Evolutionary conservation across 2,329 filamentous ascomycete genomes (phyloP).

Genomic region (Xylaria sp.): DNA sequence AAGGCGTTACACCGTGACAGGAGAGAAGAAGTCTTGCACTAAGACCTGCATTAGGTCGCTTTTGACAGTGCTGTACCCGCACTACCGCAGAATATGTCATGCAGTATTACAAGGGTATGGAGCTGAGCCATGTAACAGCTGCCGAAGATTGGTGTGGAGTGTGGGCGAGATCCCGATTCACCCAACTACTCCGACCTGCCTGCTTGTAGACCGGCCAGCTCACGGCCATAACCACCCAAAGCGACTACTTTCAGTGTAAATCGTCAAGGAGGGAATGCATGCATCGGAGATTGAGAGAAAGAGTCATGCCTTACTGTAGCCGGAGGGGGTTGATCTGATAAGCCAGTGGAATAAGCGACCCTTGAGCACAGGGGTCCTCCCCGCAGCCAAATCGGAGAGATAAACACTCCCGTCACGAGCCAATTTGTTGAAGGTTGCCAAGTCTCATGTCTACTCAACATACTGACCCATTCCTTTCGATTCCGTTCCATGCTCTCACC

Average conservation of each 20-base stretch:
- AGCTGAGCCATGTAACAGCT: conserved; percentile 37
- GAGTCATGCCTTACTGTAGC: conserved; percentile 32
- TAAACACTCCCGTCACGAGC: conserved; percentile 23
- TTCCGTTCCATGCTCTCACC: conserved; percentile 2
- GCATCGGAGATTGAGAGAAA: conserved; percentile 37
- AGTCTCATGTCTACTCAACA: conserved; percentile 9
- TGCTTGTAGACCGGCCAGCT: conserved; percentile 27
- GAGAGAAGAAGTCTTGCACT: conserved; percentile 28
- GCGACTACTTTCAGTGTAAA: conserved; percentile 29
- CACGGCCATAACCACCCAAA: conserved; percentile 34
- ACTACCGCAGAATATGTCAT: conserved; percentile 30
- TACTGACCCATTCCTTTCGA: conserved; percentile 7
- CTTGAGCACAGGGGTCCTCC: conserved; percentile 20
- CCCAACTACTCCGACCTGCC: conserved; percentile 29
- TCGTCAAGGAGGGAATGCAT: conserved; percentile 29
- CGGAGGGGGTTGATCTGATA: conserved; percentile 32
- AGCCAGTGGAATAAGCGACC: conserved; percentile 24
- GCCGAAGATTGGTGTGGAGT: conserved; percentile 34
- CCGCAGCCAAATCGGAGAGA: conserved; percentile 29
- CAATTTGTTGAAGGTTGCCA: conserved; percentile 15
- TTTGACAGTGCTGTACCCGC: conserved; percentile 30
- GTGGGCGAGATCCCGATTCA: conserved; percentile 34
- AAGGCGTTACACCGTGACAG: conserved; percentile 36
- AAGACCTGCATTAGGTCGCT: conserved; percentile 40
- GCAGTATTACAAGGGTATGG: conserved; percentile 32